Evolutionary conservation across 768 basidiomycete genomes (phyloP).

Genomic region (Collybiopsis luxurians): DNA sequence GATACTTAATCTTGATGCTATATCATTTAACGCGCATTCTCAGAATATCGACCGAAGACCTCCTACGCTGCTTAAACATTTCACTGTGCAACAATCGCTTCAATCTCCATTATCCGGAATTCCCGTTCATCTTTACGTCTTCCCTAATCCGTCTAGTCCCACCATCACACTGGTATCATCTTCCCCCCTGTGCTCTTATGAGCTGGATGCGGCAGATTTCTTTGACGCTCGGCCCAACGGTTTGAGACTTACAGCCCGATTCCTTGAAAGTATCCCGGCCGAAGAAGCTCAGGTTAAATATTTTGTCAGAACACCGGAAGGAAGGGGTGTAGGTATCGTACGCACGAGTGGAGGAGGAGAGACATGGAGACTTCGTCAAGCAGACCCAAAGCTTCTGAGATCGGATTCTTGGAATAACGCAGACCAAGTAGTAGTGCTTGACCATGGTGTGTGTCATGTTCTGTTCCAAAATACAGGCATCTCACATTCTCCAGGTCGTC

Average conservation of each 20-base stretch:
- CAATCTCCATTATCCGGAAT: slow-evolving; percentile 44
- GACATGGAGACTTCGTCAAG: slow-evolving; percentile 52
- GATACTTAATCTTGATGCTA: slow-evolving; percentile 28
- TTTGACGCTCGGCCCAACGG: slow-evolving; percentile 59
- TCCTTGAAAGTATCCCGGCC: slow-evolving; percentile 33
- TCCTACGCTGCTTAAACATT: slow-evolving; percentile 76
- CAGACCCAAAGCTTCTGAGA: slow-evolving; percentile 46
- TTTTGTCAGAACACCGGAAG: slow-evolving; percentile 79
- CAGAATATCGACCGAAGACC: slow-evolving; percentile 90
- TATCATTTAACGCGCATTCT: slow-evolving; percentile 5
- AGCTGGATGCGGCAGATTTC: slow-evolving; percentile 57
- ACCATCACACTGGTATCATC: slow-evolving; percentile 61
- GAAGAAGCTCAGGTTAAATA: slow-evolving; percentile 55
- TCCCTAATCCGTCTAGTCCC: slow-evolving; percentile 43
- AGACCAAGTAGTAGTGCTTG: slow-evolving; percentile 70
- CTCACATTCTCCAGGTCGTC: slow-evolving; percentile 31
- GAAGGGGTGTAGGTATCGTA: slow-evolving; percentile 67
- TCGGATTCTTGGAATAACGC: slow-evolving; percentile 52
- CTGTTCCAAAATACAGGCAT: background rate
- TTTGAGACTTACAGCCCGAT: slow-evolving; percentile 40
- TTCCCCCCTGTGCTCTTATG: slow-evolving; percentile 61
- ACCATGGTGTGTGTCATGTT: slow-evolving; percentile 45
- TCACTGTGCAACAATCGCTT: slow-evolving; percentile 65
- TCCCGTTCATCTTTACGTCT: slow-evolving; percentile 51
- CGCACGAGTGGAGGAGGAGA: slow-evolving; percentile 59